These are phyloP conservation scores for Centella asiatica DNA, from an alignment of 129 eudicot species.

Conservation along the genomic window DNA sequence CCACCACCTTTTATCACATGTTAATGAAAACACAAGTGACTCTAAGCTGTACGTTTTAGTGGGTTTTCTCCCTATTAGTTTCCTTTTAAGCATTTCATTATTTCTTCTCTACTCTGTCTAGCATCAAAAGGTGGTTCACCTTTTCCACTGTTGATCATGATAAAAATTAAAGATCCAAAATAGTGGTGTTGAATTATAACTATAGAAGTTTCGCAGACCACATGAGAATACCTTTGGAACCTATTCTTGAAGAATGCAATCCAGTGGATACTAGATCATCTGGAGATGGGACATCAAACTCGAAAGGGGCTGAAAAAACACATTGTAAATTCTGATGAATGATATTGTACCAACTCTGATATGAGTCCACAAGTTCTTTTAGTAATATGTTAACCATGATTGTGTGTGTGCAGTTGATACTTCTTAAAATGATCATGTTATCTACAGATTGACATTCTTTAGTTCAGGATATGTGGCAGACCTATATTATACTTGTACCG, in stretches of 20 bases:
- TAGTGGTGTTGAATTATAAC: not conserved
- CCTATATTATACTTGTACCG: slow-evolving; percentile 64
- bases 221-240: slow-evolving; percentile 50
- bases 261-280: slow-evolving; percentile 79
- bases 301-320: slow-evolving; percentile 71
- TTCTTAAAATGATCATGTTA: not conserved
- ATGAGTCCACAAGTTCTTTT: too few species aligned
- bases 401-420: slow-evolving; percentile 1
- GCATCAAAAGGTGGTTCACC: not conserved
- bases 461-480: slow-evolving; percentile 36
- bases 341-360: too few species aligned
- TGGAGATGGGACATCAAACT: slow-evolving; percentile 86
- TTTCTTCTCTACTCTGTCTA: too few species aligned
- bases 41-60: too few species aligned
- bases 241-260: slow-evolving; percentile 41
- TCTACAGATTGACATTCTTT: slow-evolving; percentile 19
- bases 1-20: too few species aligned
- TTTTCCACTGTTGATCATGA: not conserved
- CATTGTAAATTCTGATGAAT: not conserved
- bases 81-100: too few species aligned
- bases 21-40: too few species aligned
- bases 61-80: too few species aligned
- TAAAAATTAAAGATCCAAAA: not conserved
- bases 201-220: slow-evolving; percentile 10
- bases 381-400: not conserved